phyloP scores from a whole-genome alignment of 371 early-diverging fungal species.

The Lichtheimia hyalospora region DNA sequence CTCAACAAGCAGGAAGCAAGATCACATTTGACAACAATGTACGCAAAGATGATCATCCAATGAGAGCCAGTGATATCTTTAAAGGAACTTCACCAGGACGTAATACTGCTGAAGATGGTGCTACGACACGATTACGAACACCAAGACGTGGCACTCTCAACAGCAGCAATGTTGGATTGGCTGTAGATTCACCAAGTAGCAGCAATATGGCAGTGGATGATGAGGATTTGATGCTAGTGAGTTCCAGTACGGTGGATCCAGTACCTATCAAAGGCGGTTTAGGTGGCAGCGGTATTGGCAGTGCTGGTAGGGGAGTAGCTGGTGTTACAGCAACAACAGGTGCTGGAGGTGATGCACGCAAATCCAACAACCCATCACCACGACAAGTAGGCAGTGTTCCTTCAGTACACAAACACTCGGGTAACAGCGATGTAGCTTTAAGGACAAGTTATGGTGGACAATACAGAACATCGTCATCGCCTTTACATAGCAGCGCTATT shows the following conservation, averaged over 20 bases:
- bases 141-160: conserved; percentile 37
- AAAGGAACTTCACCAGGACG: conserved; percentile 29
- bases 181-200: conserved; percentile 11
- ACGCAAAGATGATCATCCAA: conserved; percentile 32
- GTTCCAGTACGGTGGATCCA: conserved; percentile 65
- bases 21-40: conserved; percentile 32
- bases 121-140: conserved; percentile 18
- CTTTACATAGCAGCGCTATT: conserved; percentile 26
- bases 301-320: no score
- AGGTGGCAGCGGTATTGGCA: no score
- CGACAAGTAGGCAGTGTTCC: conserved; percentile 43
- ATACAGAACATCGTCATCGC: conserved; percentile 42
- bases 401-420: conserved; percentile 48
- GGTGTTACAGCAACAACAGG: no score
- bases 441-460: conserved; percentile 36
- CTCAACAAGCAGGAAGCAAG: conserved; percentile 37
- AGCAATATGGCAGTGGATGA: conserved; percentile 39
- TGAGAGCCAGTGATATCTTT: conserved; percentile 27
- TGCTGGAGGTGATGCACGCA: conserved; percentile 16
- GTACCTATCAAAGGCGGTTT: conserved; percentile 44
- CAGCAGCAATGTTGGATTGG: conserved; percentile 29
- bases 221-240: conserved; percentile 53
- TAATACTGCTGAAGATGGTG: conserved; percentile 6
- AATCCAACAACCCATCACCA: conserved; percentile 33
- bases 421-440: conserved; percentile 39